Evolutionary conservation across 306 rosid genomes (phyloP).

Genomic region (Prunus kanzakura): DNA sequence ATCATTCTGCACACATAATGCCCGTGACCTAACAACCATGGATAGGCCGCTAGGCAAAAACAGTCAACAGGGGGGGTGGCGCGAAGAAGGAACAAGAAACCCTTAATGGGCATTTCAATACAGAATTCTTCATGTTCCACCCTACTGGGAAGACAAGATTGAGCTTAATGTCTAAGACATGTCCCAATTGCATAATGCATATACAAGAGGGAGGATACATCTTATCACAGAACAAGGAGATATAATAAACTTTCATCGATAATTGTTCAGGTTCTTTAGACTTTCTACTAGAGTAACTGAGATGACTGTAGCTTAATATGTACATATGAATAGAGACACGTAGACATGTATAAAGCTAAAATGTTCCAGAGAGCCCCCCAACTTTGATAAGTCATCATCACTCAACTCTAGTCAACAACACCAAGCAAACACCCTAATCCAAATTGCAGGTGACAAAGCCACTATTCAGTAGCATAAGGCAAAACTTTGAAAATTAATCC

Average conservation of each 20-base stretch:
- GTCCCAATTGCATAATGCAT: neutral
- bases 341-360: neutral
- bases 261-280: neutral
- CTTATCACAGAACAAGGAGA: neutral
- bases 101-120: neutral
- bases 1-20: neutral
- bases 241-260: neutral
- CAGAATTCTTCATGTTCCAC: neutral
- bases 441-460: neutral
- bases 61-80: neutral
- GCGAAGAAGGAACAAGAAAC: neutral
- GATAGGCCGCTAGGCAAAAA: neutral
- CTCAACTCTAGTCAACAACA: neutral
- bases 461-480: neutral
- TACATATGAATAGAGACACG: neutral
- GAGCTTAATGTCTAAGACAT: neutral
- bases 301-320: neutral
- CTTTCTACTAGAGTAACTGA: neutral
- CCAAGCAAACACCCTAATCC: neutral
- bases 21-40: neutral
- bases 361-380: neutral
- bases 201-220: neutral
- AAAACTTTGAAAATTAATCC: neutral
- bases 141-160: neutral
- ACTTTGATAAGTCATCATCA: neutral